Evolutionary conservation across 2,329 filamentous ascomycete genomes (phyloP), one percentile per base, ranked within the genome.

Genomic region (Coniella vitis): DNA sequence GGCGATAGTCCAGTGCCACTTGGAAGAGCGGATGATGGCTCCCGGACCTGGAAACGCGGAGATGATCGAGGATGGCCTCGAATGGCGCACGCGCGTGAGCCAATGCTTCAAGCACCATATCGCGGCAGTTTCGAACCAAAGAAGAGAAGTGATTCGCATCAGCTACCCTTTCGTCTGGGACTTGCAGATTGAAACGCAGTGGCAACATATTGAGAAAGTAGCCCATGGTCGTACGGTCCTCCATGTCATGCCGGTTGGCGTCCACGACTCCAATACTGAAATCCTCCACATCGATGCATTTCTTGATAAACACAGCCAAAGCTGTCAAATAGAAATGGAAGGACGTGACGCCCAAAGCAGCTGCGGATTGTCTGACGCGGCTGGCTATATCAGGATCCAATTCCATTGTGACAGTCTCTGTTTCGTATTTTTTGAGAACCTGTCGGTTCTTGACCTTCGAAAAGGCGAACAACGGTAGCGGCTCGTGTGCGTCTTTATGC

Each of bases 11-110:
- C 35, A 68, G 20, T 37, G 64, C 61, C 0, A 60, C 65, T 55
- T 80, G 76, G 61, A 78, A 78, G 1, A 79, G 32, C 0, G 76
- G 75, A 29, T 54, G 68, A 43, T 69, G 55, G 0, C 60, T 51
- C 0, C 65, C 48, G 0, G 71, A 69, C 1, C 73, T 60, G 0
- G 63, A 54, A 1, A 72, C 62, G 3, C 63, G 58, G 1, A 79
- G 59, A 21, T 72, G 60, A 0, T 69, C 56, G 0, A 80, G 60
- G 0, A 81, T 53, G 0, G 71, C 60, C 38, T 78, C 69, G 45
- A 78, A 75, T 0, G 76, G 77, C 3, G 78, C 46, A 0, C 52
- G 35, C 0, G 74, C 73, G 54, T 76, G 60, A 0, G 50, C 54
- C 0, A 78, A 59, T 0, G 70, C 74, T 19, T n/a, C 38, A 10